A percentile compares a stretch with the other conserved stretches of the same genome.
phyloP scores from a whole-genome alignment of 2,329 filamentous ascomycete species.

The Phoma sp. region DNA sequence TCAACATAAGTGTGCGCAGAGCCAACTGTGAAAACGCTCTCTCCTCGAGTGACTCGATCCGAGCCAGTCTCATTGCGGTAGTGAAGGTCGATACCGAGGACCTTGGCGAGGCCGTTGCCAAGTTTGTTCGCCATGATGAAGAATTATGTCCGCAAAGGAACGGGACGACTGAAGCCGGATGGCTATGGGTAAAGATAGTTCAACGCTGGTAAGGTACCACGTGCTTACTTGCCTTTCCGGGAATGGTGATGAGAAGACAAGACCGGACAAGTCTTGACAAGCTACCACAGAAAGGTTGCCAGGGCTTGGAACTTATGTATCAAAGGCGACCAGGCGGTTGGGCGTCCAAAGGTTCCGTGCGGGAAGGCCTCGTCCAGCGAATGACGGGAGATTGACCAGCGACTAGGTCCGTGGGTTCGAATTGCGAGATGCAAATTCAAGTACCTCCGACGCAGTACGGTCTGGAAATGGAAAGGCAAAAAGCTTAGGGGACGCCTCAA shows the following conservation, averaged over 20 bases:
- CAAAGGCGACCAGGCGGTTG: constrained; percentile 13
- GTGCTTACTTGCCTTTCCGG: constrained; percentile 21
- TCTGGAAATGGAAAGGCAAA: constrained; percentile 22
- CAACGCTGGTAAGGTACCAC: constrained; percentile 18
- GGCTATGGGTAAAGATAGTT: constrained; percentile 7
- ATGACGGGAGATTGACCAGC: constrained; percentile 12
- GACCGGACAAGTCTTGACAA: constrained; percentile 35
- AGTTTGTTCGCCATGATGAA: constrained; percentile 59
- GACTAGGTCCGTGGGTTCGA: constrained; percentile 7
- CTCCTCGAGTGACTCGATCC: constrained; percentile 75
- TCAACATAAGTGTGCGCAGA: constrained; percentile 83
- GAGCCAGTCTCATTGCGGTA: constrained; percentile 65
- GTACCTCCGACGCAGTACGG: constrained; percentile 7
- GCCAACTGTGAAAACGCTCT: constrained; percentile 77
- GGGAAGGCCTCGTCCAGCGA: constrained; percentile 9
- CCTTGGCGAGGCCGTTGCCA: constrained; percentile 78
- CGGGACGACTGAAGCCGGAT: constrained; percentile 1
- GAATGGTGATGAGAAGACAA: constrained; percentile 5
- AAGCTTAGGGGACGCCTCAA: constrained; percentile 27
- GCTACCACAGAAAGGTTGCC: constrained; percentile 33
- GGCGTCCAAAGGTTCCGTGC: constrained; percentile 20
- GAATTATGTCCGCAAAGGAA: not conserved
- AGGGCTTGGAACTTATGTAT: constrained; percentile 40
- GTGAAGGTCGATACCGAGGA: constrained; percentile 81
- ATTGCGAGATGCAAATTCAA: constrained; percentile 6